A percentile compares a stretch with the other conserved stretches of the same genome.
These are phyloP conservation scores for Auricularia auricula-judae DNA, from an alignment of 768 basidiomycete genomes.

Conservation along the genomic window DNA sequence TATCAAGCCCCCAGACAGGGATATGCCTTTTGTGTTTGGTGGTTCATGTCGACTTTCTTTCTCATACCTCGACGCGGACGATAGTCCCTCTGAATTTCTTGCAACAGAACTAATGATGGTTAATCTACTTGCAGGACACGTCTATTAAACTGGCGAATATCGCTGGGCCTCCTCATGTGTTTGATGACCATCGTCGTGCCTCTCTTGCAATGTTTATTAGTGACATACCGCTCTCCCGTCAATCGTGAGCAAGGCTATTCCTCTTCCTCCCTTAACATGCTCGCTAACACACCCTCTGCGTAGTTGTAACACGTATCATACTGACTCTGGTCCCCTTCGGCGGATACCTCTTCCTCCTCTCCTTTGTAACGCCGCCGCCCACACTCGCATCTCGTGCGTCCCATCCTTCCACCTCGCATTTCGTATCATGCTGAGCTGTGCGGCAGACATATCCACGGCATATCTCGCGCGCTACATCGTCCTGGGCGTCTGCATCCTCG, in stretches of 20 bases:
- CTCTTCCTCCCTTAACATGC: background rate
- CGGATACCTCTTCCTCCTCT: constrained; percentile 48
- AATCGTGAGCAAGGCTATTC: background rate
- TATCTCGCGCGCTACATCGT: constrained; percentile 57
- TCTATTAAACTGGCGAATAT: constrained; percentile 55
- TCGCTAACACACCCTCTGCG: too few species aligned
- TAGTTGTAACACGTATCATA: constrained; percentile 10
- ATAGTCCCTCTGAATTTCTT: too few species aligned
- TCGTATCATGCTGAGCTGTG: constrained; percentile 9
- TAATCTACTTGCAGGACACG: constrained; percentile 34
- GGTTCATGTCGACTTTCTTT: too few species aligned
- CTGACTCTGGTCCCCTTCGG: constrained; percentile 40
- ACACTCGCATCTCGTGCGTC: constrained; percentile 11
- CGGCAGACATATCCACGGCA: constrained; percentile 32
- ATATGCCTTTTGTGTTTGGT: too few species aligned
- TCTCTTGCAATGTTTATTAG: constrained; percentile 24
- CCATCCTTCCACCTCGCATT: background rate
- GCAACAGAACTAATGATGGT: background rate
- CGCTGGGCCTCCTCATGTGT: constrained; percentile 47
- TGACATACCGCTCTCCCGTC: constrained; percentile 13
- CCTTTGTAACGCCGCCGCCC: constrained; percentile 54
- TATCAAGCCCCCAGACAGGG: too few species aligned
- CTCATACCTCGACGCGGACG: too few species aligned
- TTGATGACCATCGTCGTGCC: constrained; percentile 60
- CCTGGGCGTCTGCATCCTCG: constrained; percentile 69